These are phyloP conservation scores for Monosporascus sp. DNA, from an alignment of 2,329 filamentous ascomycete species.

Conservation along the genomic window DNA sequence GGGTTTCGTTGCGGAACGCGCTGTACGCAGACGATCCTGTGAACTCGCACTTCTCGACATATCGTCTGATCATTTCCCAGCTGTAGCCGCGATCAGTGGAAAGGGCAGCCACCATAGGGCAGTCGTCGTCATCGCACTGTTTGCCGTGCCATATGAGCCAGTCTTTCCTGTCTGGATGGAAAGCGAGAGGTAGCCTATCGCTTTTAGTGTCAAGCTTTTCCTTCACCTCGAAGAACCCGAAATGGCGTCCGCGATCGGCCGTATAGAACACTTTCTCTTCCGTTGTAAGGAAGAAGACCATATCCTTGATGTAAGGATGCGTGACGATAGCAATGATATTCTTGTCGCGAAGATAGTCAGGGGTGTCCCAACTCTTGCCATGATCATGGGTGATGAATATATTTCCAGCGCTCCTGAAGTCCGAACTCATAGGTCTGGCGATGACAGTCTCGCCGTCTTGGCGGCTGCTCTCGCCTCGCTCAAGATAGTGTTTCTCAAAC, in stretches of 20 bases:
- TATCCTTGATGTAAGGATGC: conserved; percentile 76
- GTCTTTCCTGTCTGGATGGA: conserved; percentile 80
- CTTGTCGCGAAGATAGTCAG: conserved; percentile 60
- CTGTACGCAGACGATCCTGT: conserved; percentile 59
- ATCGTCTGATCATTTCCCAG: conserved; percentile 71
- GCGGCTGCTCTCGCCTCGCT: conserved; percentile 60
- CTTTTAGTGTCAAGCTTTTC: conserved; percentile 36
- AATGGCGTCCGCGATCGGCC: conserved; percentile 67
- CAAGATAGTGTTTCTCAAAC: conserved; percentile 67
- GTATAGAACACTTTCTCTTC: conserved; percentile 69
- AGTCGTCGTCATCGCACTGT: conserved; percentile 57
- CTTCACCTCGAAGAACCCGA: conserved; percentile 69
- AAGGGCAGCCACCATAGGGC: conserved; percentile 69
- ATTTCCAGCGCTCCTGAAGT: conserved; percentile 44
- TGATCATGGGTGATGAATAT: conserved; percentile 78
- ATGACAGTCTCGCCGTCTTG: conserved; percentile 69
- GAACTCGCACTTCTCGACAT: conserved; percentile 81
- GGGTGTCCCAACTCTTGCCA: conserved; percentile 73
- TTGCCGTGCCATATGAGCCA: conserved; percentile 90
- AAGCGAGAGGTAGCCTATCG: conserved; percentile 51
- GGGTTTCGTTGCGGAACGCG: conserved; percentile 40
- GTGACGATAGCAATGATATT: conserved; percentile 66
- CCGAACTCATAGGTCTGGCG: conserved; percentile 42
- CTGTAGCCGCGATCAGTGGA: conserved; percentile 73
- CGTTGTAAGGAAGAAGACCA: conserved; percentile 77